Evolutionary conservation across 176 grass and related monocot species (phyloP).

Genomic region (Coix lacrymajobi): DNA sequence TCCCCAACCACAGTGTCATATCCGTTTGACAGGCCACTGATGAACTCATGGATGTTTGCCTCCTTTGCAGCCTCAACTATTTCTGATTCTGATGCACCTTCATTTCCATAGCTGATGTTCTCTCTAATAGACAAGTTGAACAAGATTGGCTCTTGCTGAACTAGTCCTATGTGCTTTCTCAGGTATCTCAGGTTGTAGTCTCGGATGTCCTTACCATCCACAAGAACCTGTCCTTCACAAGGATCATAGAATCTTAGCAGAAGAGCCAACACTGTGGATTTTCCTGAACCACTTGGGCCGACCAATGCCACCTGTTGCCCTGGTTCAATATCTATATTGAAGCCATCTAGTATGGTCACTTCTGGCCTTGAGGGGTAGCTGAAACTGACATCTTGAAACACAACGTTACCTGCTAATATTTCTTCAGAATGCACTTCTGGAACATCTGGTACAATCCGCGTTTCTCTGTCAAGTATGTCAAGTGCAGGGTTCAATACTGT

Average conservation of each 20-base stretch:
- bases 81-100: slow-evolving; percentile 30
- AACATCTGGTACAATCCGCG: slow-evolving; percentile 43
- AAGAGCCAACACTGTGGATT: slow-evolving; percentile 51
- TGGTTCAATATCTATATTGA: slow-evolving; percentile 37
- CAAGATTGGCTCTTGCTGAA: slow-evolving; percentile 52
- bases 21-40: slow-evolving; percentile 38
- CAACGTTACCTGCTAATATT: slow-evolving; percentile 29
- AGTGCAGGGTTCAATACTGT: slow-evolving; percentile 48
- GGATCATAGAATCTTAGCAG: slow-evolving; percentile 68
- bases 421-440: slow-evolving; percentile 17
- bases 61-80: slow-evolving; percentile 45
- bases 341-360: slow-evolving; percentile 37
- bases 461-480: slow-evolving; percentile 57
- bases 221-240: slow-evolving; percentile 24
- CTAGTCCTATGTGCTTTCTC: slow-evolving; percentile 50
- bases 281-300: slow-evolving; percentile 56
- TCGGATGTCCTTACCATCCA: slow-evolving; percentile 41
- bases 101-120: slow-evolving; percentile 51
- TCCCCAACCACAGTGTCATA: slow-evolving; percentile 57
- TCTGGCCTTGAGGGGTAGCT: slow-evolving; percentile 53
- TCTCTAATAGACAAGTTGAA: slow-evolving; percentile 50
- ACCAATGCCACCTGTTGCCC: slow-evolving; percentile 53
- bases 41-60: slow-evolving; percentile 58
- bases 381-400: slow-evolving; percentile 48
- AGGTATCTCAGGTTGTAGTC: slow-evolving; percentile 45